A percentile compares a stretch with the other conserved stretches of the same genome.
phyloP scores from a whole-genome alignment of 345 rosid genomes.

The Kernera saxatilis region DNA sequence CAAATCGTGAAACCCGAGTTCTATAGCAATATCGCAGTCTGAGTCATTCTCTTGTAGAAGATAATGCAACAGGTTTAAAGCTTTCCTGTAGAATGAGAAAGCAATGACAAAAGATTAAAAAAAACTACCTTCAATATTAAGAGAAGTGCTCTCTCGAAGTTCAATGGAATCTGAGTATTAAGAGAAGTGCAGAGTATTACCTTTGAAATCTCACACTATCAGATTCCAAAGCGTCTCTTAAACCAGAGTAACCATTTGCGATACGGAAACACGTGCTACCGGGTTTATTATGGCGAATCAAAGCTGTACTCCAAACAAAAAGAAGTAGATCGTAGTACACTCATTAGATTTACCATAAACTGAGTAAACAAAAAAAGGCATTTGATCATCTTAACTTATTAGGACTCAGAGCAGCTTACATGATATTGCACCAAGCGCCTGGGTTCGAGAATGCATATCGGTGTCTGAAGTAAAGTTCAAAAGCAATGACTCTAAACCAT shows the following conservation, averaged over 20 bases:
- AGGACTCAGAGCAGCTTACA: constrained; percentile 43
- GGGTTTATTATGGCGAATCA: constrained; percentile 67
- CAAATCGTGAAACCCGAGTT: constrained; percentile 58
- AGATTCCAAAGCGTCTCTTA: constrained; percentile 72
- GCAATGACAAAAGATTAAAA: not conserved
- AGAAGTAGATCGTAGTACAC: not conserved
- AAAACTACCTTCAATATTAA: too few species aligned
- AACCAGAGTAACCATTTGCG: constrained; percentile 71
- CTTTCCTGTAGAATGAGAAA: constrained; percentile 55
- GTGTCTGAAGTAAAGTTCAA: constrained; percentile 54
- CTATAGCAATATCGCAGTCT: constrained; percentile 46
- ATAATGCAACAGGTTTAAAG: constrained; percentile 76
- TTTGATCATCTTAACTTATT: not conserved
- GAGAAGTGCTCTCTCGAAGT: not conserved
- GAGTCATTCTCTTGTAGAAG: constrained; percentile 60
- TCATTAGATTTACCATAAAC: not conserved
- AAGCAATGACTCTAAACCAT: constrained; percentile 40
- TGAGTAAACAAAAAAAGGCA: not conserved
- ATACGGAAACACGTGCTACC: constrained; percentile 56
- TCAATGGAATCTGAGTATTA: not conserved
- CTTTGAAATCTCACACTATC: constrained; percentile 81
- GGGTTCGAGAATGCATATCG: constrained; percentile 55
- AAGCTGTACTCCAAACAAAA: constrained; percentile 41
- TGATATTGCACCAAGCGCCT: constrained; percentile 87
- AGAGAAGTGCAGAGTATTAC: constrained; percentile 27